Conservation (phyloP, 2,329 filamentous ascomycete genomes). For the Diaporthe caulivora region DNA sequence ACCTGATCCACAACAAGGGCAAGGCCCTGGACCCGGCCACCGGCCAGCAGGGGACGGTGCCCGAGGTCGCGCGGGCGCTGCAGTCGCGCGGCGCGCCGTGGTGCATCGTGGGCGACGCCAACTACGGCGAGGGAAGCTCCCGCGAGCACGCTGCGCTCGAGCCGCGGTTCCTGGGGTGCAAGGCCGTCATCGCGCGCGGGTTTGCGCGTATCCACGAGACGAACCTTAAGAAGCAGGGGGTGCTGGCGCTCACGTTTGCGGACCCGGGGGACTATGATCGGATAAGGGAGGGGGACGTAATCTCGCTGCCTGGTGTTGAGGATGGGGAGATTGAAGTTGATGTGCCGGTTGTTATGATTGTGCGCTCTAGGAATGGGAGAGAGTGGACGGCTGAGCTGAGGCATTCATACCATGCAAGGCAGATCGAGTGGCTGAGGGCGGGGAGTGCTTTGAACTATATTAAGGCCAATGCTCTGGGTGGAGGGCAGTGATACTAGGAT, state of each 20-base stretch:
- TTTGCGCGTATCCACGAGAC: slow-evolving; percentile 94
- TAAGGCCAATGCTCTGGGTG: neutral
- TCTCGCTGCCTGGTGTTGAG: slow-evolving; percentile 10
- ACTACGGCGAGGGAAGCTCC: slow-evolving; percentile 85
- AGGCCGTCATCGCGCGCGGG: slow-evolving; percentile 82
- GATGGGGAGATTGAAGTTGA: neutral
- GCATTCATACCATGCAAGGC: slow-evolving; percentile 50
- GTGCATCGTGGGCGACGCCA: slow-evolving; percentile 51
- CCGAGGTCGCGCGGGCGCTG: slow-evolving; percentile 46
- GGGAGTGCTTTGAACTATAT: slow-evolving; percentile 13
- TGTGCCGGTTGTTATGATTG: neutral
- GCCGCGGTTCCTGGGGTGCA: slow-evolving; percentile 84
- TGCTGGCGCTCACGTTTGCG: slow-evolving; percentile 56
- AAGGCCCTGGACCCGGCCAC: slow-evolving; percentile 44
- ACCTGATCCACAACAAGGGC: slow-evolving; percentile 44
- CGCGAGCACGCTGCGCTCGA: slow-evolving; percentile 90
- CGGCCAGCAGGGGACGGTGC: slow-evolving; percentile 42
- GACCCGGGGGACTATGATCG: slow-evolving; percentile 45
- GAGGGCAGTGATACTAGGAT: neutral
- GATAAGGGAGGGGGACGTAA: neutral
- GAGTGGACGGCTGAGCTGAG: slow-evolving; percentile 9
- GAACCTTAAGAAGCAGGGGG: slow-evolving; percentile 87
- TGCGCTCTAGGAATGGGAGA: neutral
- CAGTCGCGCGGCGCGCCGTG: slow-evolving; percentile 44
- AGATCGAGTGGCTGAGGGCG: neutral